Evolutionary conservation across 371 early-diverging fungal genomes (phyloP).

Genomic region (Dichotomocladium elegans): DNA sequence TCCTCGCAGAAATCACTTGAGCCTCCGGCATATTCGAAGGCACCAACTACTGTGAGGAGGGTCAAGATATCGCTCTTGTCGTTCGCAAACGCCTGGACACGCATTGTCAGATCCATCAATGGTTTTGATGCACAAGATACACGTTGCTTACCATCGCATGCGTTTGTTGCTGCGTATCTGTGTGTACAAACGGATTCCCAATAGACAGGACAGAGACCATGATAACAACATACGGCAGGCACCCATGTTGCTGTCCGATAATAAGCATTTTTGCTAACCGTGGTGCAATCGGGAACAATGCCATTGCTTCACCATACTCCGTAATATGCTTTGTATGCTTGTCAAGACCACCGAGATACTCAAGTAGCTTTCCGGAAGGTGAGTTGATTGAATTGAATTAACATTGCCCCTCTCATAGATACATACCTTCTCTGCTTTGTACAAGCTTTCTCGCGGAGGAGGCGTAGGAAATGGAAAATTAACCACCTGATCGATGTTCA

Average conservation of each 20-base stretch:
- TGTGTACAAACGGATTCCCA: conserved; percentile 68
- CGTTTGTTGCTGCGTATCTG: background rate
- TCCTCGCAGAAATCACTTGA: conserved; percentile 69
- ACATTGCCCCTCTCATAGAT: background rate
- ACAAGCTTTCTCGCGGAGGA: conserved; percentile 64
- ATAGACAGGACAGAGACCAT: conserved; percentile 89
- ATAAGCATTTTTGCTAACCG: conserved; percentile 93
- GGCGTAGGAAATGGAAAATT: conserved; percentile 97
- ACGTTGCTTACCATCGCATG: conserved; percentile 2
- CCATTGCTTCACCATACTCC: conserved; percentile 85
- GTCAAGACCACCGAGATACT: conserved; percentile 74
- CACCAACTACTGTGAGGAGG: conserved; percentile 82
- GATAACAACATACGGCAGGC: conserved; percentile 84
- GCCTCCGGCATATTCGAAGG: conserved; percentile 81
- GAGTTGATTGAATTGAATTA: background rate
- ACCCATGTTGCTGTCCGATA: conserved; percentile 77
- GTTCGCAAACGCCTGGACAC: conserved; percentile 4
- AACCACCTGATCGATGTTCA: conserved; percentile 91
- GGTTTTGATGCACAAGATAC: no score
- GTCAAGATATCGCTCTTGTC: conserved; percentile 77
- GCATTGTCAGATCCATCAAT: background rate
- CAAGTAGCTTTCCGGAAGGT: conserved; percentile 38
- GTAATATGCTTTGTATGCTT: conserved; percentile 70
- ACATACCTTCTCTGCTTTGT: conserved; percentile 62
- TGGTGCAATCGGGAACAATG: conserved; percentile 92